These are phyloP conservation scores for Mesostigma viride DNA, from an alignment of 139 green algal genomes.

Conservation along the genomic window DNA sequence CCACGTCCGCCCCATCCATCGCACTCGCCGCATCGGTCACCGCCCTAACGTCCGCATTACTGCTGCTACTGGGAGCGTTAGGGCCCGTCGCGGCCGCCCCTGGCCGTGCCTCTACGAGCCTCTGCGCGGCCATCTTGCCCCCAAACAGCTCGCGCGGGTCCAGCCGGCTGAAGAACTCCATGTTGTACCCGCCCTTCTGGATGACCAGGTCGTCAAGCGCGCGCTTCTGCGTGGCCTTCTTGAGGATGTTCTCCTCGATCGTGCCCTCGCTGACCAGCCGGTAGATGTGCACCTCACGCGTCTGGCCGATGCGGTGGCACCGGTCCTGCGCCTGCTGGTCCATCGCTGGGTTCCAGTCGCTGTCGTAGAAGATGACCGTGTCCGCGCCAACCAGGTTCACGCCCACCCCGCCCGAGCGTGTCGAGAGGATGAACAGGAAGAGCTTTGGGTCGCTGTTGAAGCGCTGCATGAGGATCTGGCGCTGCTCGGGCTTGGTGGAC, in stretches of 20 bases:
- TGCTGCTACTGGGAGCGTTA: too few species aligned
- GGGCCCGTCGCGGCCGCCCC: too few species aligned
- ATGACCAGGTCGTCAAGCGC: constrained; percentile 93
- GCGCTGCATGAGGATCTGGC: constrained; percentile 75
- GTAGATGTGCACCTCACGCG: constrained; percentile 91
- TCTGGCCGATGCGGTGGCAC: constrained; percentile 95
- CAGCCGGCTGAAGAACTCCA: constrained; percentile 29
- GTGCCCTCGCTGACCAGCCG: constrained; percentile 78
- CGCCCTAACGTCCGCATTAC: too few species aligned
- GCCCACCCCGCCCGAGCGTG: constrained; percentile 83
- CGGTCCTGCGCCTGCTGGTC: constrained; percentile 80
- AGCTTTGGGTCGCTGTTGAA: constrained; percentile 81
- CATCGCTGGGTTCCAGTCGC: constrained; percentile 90
- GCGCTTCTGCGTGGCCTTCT: constrained; percentile 92
- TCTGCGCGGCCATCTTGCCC: neutral
- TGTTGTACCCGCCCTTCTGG: constrained; percentile 32
- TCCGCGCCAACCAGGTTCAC: constrained; percentile 97
- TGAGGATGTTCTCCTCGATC: constrained; percentile 97
- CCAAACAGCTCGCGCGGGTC: constrained; percentile 25
- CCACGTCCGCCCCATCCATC: too few species aligned
- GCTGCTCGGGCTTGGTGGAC: constrained; percentile 87
- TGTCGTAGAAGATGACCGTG: constrained; percentile 99
- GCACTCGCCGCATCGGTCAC: too few species aligned
- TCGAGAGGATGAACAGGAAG: constrained; percentile 93
- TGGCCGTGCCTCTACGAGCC: too few species aligned